Conservation (phyloP, 1,284 basidiomycete genomes). For the Trichosporon sp. region DNA sequence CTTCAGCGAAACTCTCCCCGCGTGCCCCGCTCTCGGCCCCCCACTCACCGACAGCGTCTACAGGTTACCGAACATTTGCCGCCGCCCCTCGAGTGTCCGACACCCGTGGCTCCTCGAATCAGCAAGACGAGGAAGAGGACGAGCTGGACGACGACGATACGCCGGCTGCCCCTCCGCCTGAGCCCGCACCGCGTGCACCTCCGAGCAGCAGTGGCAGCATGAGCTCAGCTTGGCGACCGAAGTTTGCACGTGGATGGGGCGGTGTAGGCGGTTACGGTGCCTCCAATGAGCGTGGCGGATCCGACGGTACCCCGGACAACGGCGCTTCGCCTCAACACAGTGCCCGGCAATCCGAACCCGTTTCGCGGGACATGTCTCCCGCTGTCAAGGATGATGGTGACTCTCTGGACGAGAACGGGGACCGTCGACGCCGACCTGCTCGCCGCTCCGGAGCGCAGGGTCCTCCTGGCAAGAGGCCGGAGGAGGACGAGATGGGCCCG, state of each 20-base stretch:
- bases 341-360: neutral
- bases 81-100: conserved; percentile 15
- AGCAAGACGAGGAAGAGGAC: conserved; percentile 17
- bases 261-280: conserved; percentile 26
- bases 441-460: conserved; percentile 4
- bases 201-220: conserved; percentile 3
- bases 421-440: conserved; percentile 11
- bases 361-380: conserved; percentile 14
- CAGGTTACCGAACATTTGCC: conserved; percentile 11
- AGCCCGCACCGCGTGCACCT: neutral
- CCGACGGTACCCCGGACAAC: conserved; percentile 18
- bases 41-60: conserved; percentile 11
- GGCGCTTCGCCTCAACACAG: conserved; percentile 8
- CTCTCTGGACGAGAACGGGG: conserved; percentile 8
- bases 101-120: conserved; percentile 13
- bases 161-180: neutral
- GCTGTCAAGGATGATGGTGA: conserved; percentile 19
- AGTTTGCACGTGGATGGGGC: conserved; percentile 22
- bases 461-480: conserved; percentile 7
- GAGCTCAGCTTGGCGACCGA: conserved; percentile 19
- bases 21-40: conserved; percentile 12
- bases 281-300: conserved; percentile 36
- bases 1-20: conserved; percentile 12
- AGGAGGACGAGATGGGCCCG: conserved; percentile 8
- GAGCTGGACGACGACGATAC: conserved; percentile 18